phyloP scores from a whole-genome alignment of 331 rosid species.

The Arachis monticola region DNA sequence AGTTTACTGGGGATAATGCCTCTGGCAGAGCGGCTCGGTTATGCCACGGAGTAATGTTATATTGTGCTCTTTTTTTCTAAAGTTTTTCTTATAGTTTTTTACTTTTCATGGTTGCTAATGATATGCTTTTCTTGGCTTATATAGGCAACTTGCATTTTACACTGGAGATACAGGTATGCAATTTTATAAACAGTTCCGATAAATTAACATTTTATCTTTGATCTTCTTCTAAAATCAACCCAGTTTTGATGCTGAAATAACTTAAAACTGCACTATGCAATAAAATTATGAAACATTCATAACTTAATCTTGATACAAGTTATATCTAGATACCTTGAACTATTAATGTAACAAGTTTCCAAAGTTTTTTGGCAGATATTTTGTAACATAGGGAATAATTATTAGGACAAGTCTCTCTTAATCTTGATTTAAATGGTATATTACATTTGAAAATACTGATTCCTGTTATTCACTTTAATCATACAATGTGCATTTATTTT shows the following conservation, averaged over 20 bases:
- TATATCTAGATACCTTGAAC: too few relatives aligned
- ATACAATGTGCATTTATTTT: slow-evolving; percentile 1
- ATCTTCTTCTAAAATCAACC: slow-evolving; percentile 22
- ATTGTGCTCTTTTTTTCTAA: not conserved
- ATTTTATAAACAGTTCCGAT: slow-evolving; percentile 8
- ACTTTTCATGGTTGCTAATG: slow-evolving; percentile 39
- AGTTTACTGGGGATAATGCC: slow-evolving; percentile 88
- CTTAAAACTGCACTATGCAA: not conserved
- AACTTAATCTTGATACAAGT: not conserved
- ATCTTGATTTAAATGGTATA: slow-evolving; percentile 9
- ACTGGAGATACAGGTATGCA: slow-evolving; percentile 77
- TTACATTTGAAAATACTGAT: slow-evolving; percentile 3
- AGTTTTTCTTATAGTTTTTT: not conserved
- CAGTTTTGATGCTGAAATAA: not conserved
- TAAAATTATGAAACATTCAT: too few relatives aligned
- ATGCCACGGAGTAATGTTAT: slow-evolving; percentile 83
- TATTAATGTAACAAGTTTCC: too few relatives aligned
- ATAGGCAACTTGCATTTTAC: slow-evolving; percentile 87
- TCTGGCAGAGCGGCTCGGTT: slow-evolving; percentile 93
- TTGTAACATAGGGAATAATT: too few relatives aligned
- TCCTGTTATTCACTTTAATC: slow-evolving; percentile 12
- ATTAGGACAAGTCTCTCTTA: slow-evolving; percentile 12
- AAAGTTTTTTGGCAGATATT: not conserved
- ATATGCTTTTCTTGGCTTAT: slow-evolving; percentile 39
- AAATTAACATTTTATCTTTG: slow-evolving; percentile 4